Base-by-base conservation (phyloP, 768 basidiomycete genomes). In the Lentinula detonsa region DNA sequence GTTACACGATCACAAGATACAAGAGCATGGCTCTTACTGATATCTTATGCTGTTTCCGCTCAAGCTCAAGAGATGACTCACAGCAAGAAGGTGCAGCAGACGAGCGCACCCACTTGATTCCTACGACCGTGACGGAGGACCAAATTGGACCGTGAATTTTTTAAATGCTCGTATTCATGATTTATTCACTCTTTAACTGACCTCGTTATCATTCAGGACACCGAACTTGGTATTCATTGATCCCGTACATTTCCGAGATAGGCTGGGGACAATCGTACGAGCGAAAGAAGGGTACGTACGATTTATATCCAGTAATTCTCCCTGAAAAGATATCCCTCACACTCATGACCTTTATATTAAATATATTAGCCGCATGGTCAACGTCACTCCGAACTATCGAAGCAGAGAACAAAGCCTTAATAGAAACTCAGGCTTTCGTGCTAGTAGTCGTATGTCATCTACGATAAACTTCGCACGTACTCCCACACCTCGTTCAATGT, bases 231-330 rank as follows among this genome's bases (percentile, higher is more conserved):
- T 48, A 21, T 48, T 48, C 21, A 40, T 59, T 5, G 57, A 59
- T 49, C 57, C 43, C 10, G 46, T 33, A 9, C 57, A 33, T 3
- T 37, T 59, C 34, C 40, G 57, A 50, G 57, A 59, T 13, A 23
- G 57, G 28, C 37, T 59, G 28, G 57, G 48, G 21, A 49, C 46
- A n/a, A 59, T 59, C 15, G 57, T 59, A 15, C 13, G 57, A 50
- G 57, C 57, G 10, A 59, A 59, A 21, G 57, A 59, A 28, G 46
- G 46, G 57, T 59, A 23, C 11, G 33, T 57, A 33, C 28, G 8
- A 28, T 3, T 13, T 10, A 31, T 52, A 35, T 28, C n/a, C n/a
- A 3, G 4, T 5, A 35, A 23, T 39, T 39, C 7, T 39, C 37
- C 13, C 37, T 39, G 23, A 23, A 23, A 2, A 0, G 23, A 23